Conservation (phyloP, 2,329 filamentous ascomycete species). For the Teratosphaeria pseudoeucalypti region DNA sequence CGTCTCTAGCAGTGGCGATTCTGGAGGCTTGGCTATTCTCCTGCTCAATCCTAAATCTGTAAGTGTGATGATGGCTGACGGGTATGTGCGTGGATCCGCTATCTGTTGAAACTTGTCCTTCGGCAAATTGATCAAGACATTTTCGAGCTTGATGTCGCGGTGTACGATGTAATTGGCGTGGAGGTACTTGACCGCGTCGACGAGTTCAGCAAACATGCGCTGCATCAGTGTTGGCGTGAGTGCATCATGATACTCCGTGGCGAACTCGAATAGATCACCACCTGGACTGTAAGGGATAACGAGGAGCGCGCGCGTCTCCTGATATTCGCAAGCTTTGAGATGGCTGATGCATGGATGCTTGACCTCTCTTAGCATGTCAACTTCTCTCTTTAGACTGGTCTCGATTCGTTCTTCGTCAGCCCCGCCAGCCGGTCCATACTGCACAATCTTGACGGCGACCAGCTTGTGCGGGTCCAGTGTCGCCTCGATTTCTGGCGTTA, state of each 20-base stretch:
- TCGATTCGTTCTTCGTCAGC: slow-evolving; percentile 89
- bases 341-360: slow-evolving; percentile 84
- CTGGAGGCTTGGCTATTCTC: slow-evolving; percentile 59
- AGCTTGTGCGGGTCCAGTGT: slow-evolving; percentile 61
- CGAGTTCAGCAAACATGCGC: slow-evolving; percentile 80
- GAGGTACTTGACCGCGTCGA: slow-evolving; percentile 75
- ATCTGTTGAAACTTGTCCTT: slow-evolving; percentile 49
- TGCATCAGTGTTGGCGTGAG: slow-evolving; percentile 61
- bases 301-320: slow-evolving; percentile 69
- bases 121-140: slow-evolving; percentile 82
- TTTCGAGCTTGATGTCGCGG: slow-evolving; percentile 96
- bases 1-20: slow-evolving; percentile 81
- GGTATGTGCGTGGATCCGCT: slow-evolving; percentile 63
- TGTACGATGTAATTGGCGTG: slow-evolving; percentile 83
- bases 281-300: slow-evolving; percentile 88
- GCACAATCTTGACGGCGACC: slow-evolving; percentile 90
- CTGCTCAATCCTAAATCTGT: slow-evolving; percentile 87
- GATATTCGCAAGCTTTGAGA: slow-evolving; percentile 82
- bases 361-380: slow-evolving; percentile 84
- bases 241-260: slow-evolving; percentile 58
- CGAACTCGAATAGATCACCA: slow-evolving; percentile 89
- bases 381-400: slow-evolving; percentile 84
- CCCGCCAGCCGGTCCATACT: slow-evolving; percentile 86
- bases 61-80: slow-evolving; percentile 74
- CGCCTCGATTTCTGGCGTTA: slow-evolving; percentile 34